Percentiles rank a stretch among this genome's conserved stretches.
phyloP scores from a whole-genome alignment of 768 basidiomycete genomes.

The Pseudohyphozyma bogoriensis region DNA sequence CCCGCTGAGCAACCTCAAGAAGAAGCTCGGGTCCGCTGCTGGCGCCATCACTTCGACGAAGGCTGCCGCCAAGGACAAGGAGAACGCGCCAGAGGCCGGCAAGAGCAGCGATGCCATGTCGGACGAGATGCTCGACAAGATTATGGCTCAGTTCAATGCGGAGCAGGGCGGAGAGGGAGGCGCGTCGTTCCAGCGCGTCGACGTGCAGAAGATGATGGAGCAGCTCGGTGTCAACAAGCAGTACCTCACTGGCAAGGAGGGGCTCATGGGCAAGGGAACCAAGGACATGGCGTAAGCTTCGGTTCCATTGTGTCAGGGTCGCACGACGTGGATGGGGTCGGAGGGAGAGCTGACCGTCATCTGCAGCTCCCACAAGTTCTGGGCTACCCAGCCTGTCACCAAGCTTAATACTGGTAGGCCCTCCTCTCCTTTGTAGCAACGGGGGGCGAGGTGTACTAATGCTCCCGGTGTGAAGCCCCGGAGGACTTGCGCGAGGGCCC shows the following conservation, averaged over 20 bases:
- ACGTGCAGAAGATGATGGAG: conserved; percentile 62
- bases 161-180: conserved; percentile 53
- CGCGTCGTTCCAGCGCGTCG: conserved; percentile 57
- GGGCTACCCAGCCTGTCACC: conserved; percentile 96
- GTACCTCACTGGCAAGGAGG: conserved; percentile 68
- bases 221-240: conserved; percentile 43
- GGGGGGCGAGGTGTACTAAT: not conserved
- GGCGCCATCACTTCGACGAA: too few relatives aligned
- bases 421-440: not conserved
- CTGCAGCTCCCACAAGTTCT: conserved; percentile 51
- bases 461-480: conserved; percentile 45
- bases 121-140: conserved; percentile 53
- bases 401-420: conserved; percentile 51
- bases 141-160: conserved; percentile 56
- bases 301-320: not conserved
- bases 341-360: conserved; percentile 58
- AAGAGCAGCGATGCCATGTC: conserved; percentile 31
- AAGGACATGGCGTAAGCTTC: conserved; percentile 52
- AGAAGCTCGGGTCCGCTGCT: conserved; percentile 6
- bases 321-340: conserved; percentile 42
- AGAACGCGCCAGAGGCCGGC: not conserved
- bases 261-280: conserved; percentile 60
- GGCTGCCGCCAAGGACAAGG: not conserved
- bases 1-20: conserved; percentile 16
- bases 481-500: conserved; percentile 56